phyloP scores from a whole-genome alignment of 106 monocot species.

The Posidonia australis region DNA sequence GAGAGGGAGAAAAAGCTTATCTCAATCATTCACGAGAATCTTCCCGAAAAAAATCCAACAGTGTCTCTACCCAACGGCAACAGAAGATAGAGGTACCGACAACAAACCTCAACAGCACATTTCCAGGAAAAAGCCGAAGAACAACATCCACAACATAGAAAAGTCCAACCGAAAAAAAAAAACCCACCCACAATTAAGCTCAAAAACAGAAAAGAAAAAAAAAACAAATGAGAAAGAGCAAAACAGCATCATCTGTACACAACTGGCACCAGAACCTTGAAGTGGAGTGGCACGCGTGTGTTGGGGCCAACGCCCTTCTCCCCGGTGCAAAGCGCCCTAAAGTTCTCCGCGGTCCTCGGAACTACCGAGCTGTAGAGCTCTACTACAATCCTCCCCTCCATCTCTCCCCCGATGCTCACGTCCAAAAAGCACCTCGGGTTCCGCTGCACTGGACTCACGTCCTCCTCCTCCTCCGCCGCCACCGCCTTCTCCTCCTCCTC shows the following conservation, averaged over 20 bases:
- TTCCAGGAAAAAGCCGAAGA: neutral
- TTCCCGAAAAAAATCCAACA: no score
- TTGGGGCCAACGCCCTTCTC: conserved; percentile 61
- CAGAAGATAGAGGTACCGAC: neutral
- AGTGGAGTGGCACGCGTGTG: conserved; percentile 54
- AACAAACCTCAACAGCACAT: neutral
- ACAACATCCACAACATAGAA: neutral
- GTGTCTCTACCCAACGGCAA: no score
- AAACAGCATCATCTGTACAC: neutral
- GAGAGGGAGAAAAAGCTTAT: no score
- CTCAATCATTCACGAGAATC: no score
- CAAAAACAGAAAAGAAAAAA: neutral
- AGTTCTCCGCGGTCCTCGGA: conserved; percentile 69
- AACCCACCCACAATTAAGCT: neutral
- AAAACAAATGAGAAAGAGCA: neutral
- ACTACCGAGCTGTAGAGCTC: conserved; percentile 49
- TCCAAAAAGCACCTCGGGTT: conserved; percentile 61
- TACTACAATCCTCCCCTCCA: conserved; percentile 60
- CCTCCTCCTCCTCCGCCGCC: conserved; percentile 1
- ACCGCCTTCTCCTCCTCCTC: conserved; percentile 5
- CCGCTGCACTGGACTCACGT: neutral
- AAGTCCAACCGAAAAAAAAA: neutral
- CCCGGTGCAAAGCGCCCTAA: conserved; percentile 64
- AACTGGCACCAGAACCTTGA: conserved; percentile 31
- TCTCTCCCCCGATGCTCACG: conserved; percentile 52